phyloP scores from a whole-genome alignment of 345 rosid genomes.

The Eucalyptus urophylla region DNA sequence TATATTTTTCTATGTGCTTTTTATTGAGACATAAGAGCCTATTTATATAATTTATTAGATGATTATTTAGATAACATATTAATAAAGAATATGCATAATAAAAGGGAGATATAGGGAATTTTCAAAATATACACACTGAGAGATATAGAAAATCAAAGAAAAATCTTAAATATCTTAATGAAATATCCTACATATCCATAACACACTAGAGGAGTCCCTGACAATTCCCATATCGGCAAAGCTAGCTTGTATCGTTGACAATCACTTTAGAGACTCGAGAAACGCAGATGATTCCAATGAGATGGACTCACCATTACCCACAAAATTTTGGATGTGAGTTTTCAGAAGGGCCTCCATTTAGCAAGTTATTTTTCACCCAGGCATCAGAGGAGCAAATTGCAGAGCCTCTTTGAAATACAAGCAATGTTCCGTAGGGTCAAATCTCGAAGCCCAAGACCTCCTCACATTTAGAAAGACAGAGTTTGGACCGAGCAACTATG shows the following conservation, averaged over 20 bases:
- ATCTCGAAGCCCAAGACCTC: background rate
- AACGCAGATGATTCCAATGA: background rate
- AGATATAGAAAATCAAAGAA: background rate
- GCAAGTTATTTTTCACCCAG: background rate
- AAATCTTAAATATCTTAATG: too few relatives aligned
- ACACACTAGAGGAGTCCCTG: background rate
- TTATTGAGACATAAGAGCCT: too few relatives aligned
- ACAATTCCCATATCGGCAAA: background rate
- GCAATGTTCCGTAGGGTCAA: background rate
- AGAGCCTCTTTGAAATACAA: background rate
- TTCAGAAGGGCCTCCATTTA: background rate
- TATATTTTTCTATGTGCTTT: too few relatives aligned
- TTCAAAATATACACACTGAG: background rate
- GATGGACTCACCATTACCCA: background rate
- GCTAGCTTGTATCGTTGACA: background rate
- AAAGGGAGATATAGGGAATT: background rate
- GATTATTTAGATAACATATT: background rate
- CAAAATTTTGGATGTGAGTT: background rate
- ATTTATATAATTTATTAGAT: background rate
- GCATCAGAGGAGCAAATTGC: background rate
- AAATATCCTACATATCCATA: background rate
- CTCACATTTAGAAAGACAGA: background rate
- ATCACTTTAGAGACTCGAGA: background rate
- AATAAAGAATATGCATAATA: too few relatives aligned
- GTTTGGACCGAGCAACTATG: background rate